Base-by-base conservation (phyloP, 2,329 filamentous ascomycete species). In the Didymosphaeria variabile region DNA sequence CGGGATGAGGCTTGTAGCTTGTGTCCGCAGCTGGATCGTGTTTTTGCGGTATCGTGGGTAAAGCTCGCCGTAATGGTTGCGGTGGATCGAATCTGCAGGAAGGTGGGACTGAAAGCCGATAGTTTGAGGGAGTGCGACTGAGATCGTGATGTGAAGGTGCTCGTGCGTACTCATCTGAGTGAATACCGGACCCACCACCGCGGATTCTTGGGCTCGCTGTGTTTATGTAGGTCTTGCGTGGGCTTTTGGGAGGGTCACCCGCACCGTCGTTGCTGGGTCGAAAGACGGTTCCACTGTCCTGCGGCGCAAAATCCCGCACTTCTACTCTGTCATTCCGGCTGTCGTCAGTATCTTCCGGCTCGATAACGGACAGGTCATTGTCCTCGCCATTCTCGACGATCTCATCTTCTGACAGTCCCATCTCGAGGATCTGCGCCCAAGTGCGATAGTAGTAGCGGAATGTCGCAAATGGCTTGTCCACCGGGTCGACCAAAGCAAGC, bases 401-500 rank as follows among this genome's bases (percentile, higher is more conserved):
- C 3, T 68, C 64, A n/a, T 62, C 46, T 1, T 67, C 61, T 23
- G 72, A 58, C 29, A 76, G 13, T 0, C 69, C 71, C n/a, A 75
- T 49, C 9, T 70, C 57, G 38, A 58, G 54, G 31, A 76, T 53
- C 61, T 75, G 72, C 3, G 70, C 67, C 68, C 68, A 71, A 0
- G 73, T 74, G 23, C 75, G 73, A 57, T 76, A 79, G 50, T 74
- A 73, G 64, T 77, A 83, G 31, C 77, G 72, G 62, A 85, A 83
- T 1, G 72, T 80, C 4, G 76, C 82, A 61, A 82, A 84, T 2
- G 84, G 84, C 64, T 77, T 68, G 63, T 85, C 81, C 7, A 80
- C 55, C 1, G 82, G 77, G 67, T 86, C 83, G 21, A 84, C 70
- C 19, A 86, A 77, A 1, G 82, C 79, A 55, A 84, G 85, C 55